Evolutionary conservation across 169 alveolate species (phyloP).

Genomic region (Perkinsus olseni): DNA sequence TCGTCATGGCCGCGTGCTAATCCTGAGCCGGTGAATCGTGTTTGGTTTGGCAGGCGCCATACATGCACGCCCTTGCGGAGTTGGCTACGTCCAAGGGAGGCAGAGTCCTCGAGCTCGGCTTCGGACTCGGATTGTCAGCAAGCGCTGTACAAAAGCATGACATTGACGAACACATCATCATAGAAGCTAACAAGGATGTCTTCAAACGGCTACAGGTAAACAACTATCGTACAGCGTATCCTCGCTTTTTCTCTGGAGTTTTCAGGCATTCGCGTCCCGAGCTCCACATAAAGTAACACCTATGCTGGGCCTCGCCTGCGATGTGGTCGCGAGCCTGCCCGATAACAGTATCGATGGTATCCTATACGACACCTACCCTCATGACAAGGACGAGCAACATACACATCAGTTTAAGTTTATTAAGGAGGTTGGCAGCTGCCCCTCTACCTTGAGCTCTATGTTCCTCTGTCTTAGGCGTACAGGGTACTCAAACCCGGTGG

Average conservation of each 20-base stretch:
- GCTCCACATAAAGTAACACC: conserved; percentile 4
- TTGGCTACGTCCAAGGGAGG: background rate
- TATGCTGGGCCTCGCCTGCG: background rate
- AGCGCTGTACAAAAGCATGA: background rate
- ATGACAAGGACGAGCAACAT: background rate
- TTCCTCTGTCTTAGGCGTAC: background rate
- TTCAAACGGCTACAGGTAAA: background rate
- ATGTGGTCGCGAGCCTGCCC: background rate
- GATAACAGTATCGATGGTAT: background rate
- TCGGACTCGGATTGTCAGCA: conserved; percentile 7
- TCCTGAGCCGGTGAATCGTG: background rate
- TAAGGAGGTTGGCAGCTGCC: background rate
- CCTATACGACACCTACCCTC: conserved; percentile 5
- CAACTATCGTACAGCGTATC: background rate
- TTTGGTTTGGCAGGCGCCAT: background rate
- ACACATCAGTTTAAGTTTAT: conserved; percentile 10
- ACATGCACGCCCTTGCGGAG: conserved; percentile 11
- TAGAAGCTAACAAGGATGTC: conserved; percentile 2
- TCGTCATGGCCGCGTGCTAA: too few species aligned
- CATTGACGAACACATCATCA: conserved; percentile 2
- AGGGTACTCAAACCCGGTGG: conserved; percentile 5
- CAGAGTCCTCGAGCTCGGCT: conserved; percentile 12
- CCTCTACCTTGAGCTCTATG: background rate
- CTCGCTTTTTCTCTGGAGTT: background rate
- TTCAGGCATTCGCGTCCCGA: background rate